These are phyloP conservation scores for Thelephora ganbajun DNA, from an alignment of 768 basidiomycete species.

Conservation along the genomic window DNA sequence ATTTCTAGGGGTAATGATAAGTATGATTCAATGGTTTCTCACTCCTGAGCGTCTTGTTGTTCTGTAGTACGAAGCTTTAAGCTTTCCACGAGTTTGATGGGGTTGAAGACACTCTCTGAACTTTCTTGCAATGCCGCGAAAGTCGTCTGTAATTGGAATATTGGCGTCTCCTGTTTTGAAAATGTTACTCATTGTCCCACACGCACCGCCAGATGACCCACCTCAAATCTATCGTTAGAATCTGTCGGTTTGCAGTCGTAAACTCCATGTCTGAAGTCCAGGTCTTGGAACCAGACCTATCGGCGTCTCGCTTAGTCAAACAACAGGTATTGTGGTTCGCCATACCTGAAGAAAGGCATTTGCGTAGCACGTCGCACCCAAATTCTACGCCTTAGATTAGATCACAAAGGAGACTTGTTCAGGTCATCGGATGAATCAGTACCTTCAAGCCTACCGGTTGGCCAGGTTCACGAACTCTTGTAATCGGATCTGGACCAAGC, in stretches of 20 bases:
- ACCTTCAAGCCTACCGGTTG: slow-evolving; percentile 73
- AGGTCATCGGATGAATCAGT: slow-evolving; percentile 6
- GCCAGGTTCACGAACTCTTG: slow-evolving; percentile 32
- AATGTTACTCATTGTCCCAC: too few relatives aligned
- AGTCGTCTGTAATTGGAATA: slow-evolving; percentile 64
- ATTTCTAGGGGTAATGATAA: slow-evolving; percentile 3
- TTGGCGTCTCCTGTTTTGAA: slow-evolving; percentile 48
- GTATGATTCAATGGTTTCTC: slow-evolving; percentile 11
- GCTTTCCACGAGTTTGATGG: slow-evolving; percentile 72
- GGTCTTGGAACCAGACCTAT: slow-evolving; percentile 87
- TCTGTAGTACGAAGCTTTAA: slow-evolving; percentile 68
- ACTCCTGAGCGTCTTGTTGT: slow-evolving; percentile 98
- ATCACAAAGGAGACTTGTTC: not conserved
- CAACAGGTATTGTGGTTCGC: not conserved
- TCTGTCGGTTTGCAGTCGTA: slow-evolving; percentile 59
- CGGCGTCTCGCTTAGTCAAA: too few relatives aligned
- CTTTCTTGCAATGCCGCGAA: slow-evolving; percentile 80
- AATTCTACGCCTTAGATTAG: slow-evolving; percentile 40
- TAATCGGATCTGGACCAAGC: slow-evolving; percentile 41
- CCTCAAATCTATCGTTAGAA: slow-evolving; percentile 28
- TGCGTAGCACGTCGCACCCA: slow-evolving; percentile 95
- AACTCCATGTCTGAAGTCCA: slow-evolving; percentile 69
- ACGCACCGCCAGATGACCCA: slow-evolving; percentile 10
- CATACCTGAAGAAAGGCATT: slow-evolving; percentile 85
- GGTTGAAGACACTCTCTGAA: slow-evolving; percentile 62